phyloP scores from a whole-genome alignment of 176 grass and related monocot genomes.

The Canna indica region DNA sequence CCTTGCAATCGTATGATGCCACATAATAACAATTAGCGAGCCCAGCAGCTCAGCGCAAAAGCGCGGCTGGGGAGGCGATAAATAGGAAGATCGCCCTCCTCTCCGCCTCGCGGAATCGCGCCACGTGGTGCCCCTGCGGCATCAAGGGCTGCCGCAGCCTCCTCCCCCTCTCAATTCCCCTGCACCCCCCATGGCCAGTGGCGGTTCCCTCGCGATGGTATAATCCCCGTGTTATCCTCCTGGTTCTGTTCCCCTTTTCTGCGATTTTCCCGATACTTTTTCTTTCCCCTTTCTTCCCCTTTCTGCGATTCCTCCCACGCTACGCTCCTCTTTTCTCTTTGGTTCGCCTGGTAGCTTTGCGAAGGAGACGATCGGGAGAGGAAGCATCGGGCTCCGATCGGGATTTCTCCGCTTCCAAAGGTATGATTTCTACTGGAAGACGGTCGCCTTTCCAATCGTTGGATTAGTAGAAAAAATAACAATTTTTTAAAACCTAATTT shows the following conservation, averaged over 20 bases:
- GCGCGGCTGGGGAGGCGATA: neutral
- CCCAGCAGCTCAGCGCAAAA: neutral
- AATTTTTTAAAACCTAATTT: neutral
- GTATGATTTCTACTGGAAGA: neutral
- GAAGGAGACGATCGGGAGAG: neutral
- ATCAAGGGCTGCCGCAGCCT: constrained; percentile 8
- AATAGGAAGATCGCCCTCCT: neutral
- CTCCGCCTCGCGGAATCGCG: neutral
- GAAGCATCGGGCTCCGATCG: neutral
- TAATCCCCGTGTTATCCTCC: neutral
- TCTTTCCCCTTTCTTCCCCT: neutral
- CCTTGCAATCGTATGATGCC: neutral
- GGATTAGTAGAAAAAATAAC: neutral
- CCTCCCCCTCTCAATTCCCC: neutral
- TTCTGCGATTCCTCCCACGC: neutral
- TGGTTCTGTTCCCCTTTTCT: neutral
- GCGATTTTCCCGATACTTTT: neutral
- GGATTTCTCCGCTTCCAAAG: neutral
- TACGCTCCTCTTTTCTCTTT: neutral
- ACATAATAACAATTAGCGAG: neutral
- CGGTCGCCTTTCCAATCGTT: neutral
- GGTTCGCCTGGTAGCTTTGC: neutral
- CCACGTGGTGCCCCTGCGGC: constrained; percentile 15
- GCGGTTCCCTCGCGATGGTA: constrained; percentile 5
- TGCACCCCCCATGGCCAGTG: neutral